phyloP scores from a whole-genome alignment of 1,284 basidiomycete genomes.

The Ustilago nuda region DNA sequence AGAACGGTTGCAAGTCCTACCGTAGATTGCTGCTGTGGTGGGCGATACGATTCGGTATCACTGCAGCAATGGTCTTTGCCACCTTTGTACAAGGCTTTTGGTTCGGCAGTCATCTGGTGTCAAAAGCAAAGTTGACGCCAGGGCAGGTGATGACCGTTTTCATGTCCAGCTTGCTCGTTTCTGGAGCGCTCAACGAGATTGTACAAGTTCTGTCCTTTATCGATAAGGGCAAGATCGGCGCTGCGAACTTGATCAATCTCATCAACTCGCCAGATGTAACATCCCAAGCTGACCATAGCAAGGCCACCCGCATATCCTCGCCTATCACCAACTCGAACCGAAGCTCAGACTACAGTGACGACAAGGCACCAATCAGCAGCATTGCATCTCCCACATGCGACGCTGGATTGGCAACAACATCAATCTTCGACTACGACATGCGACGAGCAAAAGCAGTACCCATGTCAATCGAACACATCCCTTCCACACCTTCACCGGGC shows the following conservation, averaged over 20 bases:
- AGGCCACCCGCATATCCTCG: not conserved
- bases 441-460: conserved; percentile 41
- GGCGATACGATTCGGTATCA: conserved; percentile 79
- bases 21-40: conserved; percentile 77
- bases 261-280: conserved; percentile 70
- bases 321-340: conserved; percentile 11
- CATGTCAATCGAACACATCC: conserved; percentile 52
- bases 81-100: conserved; percentile 98
- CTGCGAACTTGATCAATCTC: conserved; percentile 78
- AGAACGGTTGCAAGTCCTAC: conserved; percentile 72
- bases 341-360: conserved; percentile 19
- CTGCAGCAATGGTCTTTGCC: conserved; percentile 78
- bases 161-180: conserved; percentile 93
- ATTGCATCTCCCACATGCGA: not conserved
- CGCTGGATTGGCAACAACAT: not conserved
- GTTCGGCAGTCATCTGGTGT: conserved; percentile 89
- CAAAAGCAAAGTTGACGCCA: conserved; percentile 76
- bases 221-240: conserved; percentile 86
- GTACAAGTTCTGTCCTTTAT: conserved; percentile 82
- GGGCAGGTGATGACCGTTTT: conserved; percentile 93
- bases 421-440: conserved; percentile 29
- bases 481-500: conserved; percentile 21
- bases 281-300: not conserved
- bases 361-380: conserved; percentile 9
- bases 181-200: conserved; percentile 84